Evolutionary conservation across 768 basidiomycete species (phyloP).

Genomic region (Calvatia gigantea): DNA sequence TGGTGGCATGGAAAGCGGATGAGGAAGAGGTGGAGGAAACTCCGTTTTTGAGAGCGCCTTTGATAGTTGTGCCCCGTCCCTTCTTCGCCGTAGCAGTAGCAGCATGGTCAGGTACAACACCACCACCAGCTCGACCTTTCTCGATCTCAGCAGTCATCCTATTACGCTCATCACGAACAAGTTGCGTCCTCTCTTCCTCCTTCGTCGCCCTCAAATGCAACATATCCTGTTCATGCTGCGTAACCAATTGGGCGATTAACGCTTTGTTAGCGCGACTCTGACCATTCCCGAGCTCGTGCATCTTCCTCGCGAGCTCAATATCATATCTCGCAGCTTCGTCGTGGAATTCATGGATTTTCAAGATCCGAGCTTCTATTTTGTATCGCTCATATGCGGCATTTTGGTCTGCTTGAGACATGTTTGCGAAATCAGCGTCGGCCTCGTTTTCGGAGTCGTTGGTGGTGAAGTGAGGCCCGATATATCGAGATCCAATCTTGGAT

Average conservation of each 20-base stretch:
- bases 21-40: neutral
- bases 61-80: neutral
- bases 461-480: constrained; percentile 32
- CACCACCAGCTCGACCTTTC: constrained; percentile 23
- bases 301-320: constrained; percentile 34
- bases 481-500: constrained; percentile 19
- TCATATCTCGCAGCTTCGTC: constrained; percentile 40
- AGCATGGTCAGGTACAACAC: constrained; percentile 17
- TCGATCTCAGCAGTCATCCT: constrained; percentile 16
- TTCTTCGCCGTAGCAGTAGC: neutral
- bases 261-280: constrained; percentile 17
- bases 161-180: constrained; percentile 36
- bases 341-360: constrained; percentile 51
- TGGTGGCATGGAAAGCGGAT: neutral
- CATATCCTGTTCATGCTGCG: constrained; percentile 38
- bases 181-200: constrained; percentile 44
- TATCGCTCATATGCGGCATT: constrained; percentile 38
- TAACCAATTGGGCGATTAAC: constrained; percentile 27
- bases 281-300: constrained; percentile 15
- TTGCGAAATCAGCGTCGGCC: constrained; percentile 27
- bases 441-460: constrained; percentile 26
- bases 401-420: constrained; percentile 21
- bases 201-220: constrained; percentile 39
- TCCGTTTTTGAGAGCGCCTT: neutral
- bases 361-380: constrained; percentile 42